These are phyloP conservation scores for Stenogyne calaminthoides DNA, from an alignment of 305 asterid genomes.

Conservation along the genomic window DNA sequence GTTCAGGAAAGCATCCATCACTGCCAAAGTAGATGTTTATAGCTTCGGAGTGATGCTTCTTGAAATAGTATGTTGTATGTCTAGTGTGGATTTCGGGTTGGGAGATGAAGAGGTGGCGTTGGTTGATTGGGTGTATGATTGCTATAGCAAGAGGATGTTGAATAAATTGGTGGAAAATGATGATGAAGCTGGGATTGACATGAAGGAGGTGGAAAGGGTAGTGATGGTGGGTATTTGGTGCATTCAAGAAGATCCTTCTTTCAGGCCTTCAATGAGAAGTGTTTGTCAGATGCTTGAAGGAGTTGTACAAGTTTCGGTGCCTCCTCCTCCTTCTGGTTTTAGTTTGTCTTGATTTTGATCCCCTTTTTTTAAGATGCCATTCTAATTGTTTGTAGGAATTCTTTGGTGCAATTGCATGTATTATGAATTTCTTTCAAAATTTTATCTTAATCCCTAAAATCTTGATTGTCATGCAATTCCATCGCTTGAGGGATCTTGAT, in stretches of 20 bases:
- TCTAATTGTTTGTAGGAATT: no score
- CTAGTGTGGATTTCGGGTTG: slow-evolving; percentile 25
- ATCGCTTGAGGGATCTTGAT: no score
- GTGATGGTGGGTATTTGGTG: slow-evolving; percentile 47
- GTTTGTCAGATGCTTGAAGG: slow-evolving; percentile 43
- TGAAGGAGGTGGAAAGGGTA: slow-evolving; percentile 33
- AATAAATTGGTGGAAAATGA: slow-evolving; percentile 38
- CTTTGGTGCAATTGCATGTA: no score
- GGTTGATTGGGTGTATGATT: slow-evolving; percentile 38
- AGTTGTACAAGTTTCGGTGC: slow-evolving; percentile 33
- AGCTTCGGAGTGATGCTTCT: slow-evolving; percentile 46
- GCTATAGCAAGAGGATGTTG: slow-evolving; percentile 27
- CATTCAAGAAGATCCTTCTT: slow-evolving; percentile 42
- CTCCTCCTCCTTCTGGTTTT: slow-evolving; percentile 31
- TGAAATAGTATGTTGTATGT: slow-evolving; percentile 38
- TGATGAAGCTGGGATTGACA: slow-evolving; percentile 37
- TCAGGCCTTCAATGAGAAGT: slow-evolving; percentile 45
- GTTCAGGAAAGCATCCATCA: slow-evolving; percentile 37
- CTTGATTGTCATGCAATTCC: no score
- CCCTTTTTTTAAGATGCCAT: no score
- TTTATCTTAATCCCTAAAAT: no score
- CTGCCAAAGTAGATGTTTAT: slow-evolving; percentile 41
- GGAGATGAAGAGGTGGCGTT: slow-evolving; percentile 35
- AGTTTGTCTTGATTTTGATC: neutral
- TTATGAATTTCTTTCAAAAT: no score